These are phyloP conservation scores for Lachnellula hyalina DNA, from an alignment of 2,329 filamentous ascomycete genomes.

Conservation along the genomic window DNA sequence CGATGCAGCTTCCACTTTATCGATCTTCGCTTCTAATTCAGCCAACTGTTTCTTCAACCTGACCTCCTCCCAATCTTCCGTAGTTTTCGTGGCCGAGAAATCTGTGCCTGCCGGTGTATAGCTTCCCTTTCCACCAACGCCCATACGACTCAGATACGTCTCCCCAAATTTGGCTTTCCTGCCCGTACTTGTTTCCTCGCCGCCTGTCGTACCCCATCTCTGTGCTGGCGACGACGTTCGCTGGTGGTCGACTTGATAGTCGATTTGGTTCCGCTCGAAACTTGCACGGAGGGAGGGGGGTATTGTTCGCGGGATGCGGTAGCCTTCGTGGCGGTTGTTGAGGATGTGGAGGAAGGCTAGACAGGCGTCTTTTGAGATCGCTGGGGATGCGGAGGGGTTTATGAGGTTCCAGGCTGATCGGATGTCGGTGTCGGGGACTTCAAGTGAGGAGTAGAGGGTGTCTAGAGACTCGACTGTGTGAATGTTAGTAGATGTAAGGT, in stretches of 20 bases:
- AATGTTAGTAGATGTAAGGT: conserved; percentile 19
- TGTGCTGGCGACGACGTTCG: conserved; percentile 57
- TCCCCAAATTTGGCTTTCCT: conserved; percentile 97
- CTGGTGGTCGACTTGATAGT: conserved; percentile 85
- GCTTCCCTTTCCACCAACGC: conserved; percentile 66
- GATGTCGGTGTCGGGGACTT: conserved; percentile 71
- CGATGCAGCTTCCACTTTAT: conserved; percentile 70
- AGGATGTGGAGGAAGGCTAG: conserved; percentile 96
- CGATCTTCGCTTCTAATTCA: conserved; percentile 84
- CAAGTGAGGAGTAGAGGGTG: conserved; percentile 78
- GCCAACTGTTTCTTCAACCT: conserved; percentile 86
- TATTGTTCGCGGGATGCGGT: conserved; percentile 84
- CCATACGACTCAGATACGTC: conserved; percentile 87
- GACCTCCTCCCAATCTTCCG: conserved; percentile 96
- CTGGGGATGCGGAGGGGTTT: conserved; percentile 77
- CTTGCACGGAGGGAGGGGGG: conserved; percentile 85
- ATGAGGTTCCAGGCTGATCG: conserved; percentile 95
- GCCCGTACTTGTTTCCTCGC: conserved; percentile 76
- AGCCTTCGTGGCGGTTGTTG: conserved; percentile 92
- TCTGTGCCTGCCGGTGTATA: conserved; percentile 85
- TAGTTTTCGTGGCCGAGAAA: conserved; percentile 77
- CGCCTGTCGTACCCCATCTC: conserved; percentile 73
- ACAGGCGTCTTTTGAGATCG: conserved; percentile 90
- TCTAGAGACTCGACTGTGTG: conserved; percentile 66
- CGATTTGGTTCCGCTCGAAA: conserved; percentile 94